Evolutionary conservation across 1,139 yeast genomes (phyloP), one percentile per base, ranked within the genome.

Genomic region (Blastobotrys capitulatus): DNA sequence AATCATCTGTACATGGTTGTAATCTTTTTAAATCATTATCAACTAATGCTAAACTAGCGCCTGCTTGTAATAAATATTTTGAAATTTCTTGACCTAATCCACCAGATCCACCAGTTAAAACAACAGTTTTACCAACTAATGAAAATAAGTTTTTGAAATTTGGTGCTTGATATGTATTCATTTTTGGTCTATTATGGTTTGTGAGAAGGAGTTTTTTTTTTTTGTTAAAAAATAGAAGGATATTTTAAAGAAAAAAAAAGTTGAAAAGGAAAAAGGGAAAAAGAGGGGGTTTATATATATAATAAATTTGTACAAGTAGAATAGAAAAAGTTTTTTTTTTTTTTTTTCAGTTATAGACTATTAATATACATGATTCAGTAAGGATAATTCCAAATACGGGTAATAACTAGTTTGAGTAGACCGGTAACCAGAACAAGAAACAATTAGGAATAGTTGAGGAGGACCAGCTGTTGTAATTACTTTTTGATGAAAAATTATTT

Each of bases 31-130:
- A 68, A 69, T 81, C 80, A 72, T 82, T 76, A 66, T 86, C 94
- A 40, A 86, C 75, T 44, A 86, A 73, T n/a, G 94, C 94, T 42
- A 86, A 71, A 5, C 63, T 58, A 8, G 65, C 65, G 9, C 66
- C 66, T 2, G 65, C 62, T 45, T 60, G 60, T 7, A 62, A 54
- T 20, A 62, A 53, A 43, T 58, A 52, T 37, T 52, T 51, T 40
- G 64, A 56, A 6, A 85, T 66, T 16, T 84, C 80, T 31, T 81
- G 70, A 2, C 89, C 83, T 58, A 86, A 72, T 19, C 94, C 94
- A 47, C 94, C 94, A 29, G 89, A 82, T 16, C 94, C 95, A 47
- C 95, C 95, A 32, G 94, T 86, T 57, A 86, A 70, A 48, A 86
- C 75, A 41, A 87, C 88, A 51, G 84, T 72, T 66, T 82, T 80